These are phyloP conservation scores for Filobasidium wieringae DNA, from an alignment of 768 basidiomycete genomes.

Conservation along the genomic window DNA sequence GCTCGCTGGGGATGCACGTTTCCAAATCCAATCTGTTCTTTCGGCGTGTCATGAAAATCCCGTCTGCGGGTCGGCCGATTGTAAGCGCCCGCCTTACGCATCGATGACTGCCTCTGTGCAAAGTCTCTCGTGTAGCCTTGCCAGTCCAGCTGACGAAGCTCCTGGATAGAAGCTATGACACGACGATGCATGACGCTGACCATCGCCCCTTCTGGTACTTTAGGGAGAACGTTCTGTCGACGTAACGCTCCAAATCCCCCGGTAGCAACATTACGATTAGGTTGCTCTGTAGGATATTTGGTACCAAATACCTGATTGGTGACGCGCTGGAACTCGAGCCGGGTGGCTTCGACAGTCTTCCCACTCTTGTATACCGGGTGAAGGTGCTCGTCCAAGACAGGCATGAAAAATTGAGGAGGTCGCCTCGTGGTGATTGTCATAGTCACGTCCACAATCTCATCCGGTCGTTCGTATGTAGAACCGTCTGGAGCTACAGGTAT, in stretches of 20 bases:
- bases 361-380: conserved; percentile 1
- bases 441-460: conserved; percentile 4
- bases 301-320: conserved; percentile 1
- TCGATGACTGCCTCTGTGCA: not conserved
- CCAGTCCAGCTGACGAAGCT: no score
- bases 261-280: conserved; percentile 2
- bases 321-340: not conserved
- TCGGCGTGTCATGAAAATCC: not conserved
- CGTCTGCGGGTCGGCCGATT: not conserved
- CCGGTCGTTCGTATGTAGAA: no score
- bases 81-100: not conserved
- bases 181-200: not conserved
- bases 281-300: not conserved
- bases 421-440: conserved; percentile 13
- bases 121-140: no score
- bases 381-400: not conserved
- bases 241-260: not conserved
- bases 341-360: not conserved
- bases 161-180: no score
- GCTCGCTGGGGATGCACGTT: not conserved
- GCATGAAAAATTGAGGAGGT: conserved; percentile 11
- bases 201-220: not conserved
- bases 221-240: not conserved
- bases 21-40: not conserved
- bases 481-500: not conserved